Evolutionary conservation across 2,329 filamentous ascomycete species (phyloP).

Genomic region (Calcarisporium arbuscula): DNA sequence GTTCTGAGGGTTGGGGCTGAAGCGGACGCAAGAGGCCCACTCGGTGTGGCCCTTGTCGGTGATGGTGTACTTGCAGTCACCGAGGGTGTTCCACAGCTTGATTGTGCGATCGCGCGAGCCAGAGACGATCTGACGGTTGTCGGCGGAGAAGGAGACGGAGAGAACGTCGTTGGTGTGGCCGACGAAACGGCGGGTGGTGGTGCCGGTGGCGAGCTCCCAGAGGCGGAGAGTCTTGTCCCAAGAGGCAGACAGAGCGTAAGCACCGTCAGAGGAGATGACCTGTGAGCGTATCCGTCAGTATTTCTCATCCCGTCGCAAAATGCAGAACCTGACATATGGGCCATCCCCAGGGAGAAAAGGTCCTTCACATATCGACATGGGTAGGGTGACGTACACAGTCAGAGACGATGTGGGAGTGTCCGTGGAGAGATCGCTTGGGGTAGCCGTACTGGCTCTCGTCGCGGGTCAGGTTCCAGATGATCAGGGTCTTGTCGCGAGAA

Average conservation of each 20-base stretch:
- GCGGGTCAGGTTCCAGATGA: conserved; percentile 99
- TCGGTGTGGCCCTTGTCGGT: conserved; percentile 99
- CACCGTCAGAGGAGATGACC: conserved; percentile 99
- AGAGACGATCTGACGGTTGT: conserved; percentile 99
- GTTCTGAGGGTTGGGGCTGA: conserved; percentile 99
- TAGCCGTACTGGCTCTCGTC: conserved; percentile 98
- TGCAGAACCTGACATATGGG: no score
- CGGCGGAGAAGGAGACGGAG: conserved; percentile 99
- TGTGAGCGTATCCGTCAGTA: conserved; percentile 30
- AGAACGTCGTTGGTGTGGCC: conserved; percentile 99
- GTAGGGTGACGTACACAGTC: conserved; percentile 83
- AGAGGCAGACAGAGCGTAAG: conserved; percentile 96
- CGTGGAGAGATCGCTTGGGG: conserved; percentile 97
- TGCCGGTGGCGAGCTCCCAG: conserved; percentile 97
- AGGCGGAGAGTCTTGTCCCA: conserved; percentile 99
- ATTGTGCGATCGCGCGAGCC: conserved; percentile 97
- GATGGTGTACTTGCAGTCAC: conserved; percentile 99
- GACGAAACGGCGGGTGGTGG: conserved; percentile 96
- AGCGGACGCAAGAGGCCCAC: conserved; percentile 99
- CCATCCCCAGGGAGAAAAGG: no score
- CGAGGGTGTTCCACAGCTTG: conserved; percentile 99
- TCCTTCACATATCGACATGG: no score
- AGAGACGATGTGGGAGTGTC: conserved; percentile 99
- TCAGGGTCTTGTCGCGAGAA: conserved; percentile 96
- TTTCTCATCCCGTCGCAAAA: no score